phyloP scores from a whole-genome alignment of 345 rosid species.

The Firmiana major region DNA sequence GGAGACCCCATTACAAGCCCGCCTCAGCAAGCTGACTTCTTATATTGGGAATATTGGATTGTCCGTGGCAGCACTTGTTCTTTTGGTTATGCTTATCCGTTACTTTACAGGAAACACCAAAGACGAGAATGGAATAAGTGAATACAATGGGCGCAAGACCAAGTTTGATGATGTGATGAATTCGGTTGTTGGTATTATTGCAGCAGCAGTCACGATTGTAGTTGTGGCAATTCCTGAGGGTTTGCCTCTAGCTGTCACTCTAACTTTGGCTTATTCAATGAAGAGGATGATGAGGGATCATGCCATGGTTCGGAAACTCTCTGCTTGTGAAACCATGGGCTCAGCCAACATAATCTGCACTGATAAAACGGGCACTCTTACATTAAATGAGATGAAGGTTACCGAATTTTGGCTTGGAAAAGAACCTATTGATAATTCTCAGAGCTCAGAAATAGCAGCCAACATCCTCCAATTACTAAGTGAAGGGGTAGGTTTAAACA shows the following conservation, averaged over 20 bases:
- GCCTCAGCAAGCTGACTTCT: constrained; percentile 41
- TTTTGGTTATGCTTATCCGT: constrained; percentile 15
- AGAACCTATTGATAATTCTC: constrained; percentile 10
- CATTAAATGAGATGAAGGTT: constrained; percentile 43
- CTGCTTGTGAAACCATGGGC: constrained; percentile 61
- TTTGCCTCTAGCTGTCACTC: constrained; percentile 22
- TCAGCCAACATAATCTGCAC: constrained; percentile 53
- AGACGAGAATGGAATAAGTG: constrained; percentile 14
- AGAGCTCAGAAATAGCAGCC: constrained; percentile 8
- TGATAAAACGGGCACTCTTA: constrained; percentile 54
- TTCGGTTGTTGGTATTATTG: constrained; percentile 17
- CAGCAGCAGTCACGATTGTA: constrained; percentile 32
- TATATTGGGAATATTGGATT: constrained; percentile 30
- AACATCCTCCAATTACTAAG: constrained; percentile 21
- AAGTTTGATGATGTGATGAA: constrained; percentile 24
- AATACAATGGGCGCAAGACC: constrained; percentile 16
- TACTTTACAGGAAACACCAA: constrained; percentile 28
- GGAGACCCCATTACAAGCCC: constrained; percentile 45
- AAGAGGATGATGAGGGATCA: constrained; percentile 45
- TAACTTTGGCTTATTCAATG: constrained; percentile 40
- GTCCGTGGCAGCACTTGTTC: constrained; percentile 25
- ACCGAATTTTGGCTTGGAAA: constrained; percentile 34
- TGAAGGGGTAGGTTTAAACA: constrained; percentile 33
- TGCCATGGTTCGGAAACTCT: constrained; percentile 47
- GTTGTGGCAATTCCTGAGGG: constrained; percentile 33